phyloP scores from a whole-genome alignment of 2,329 filamentous ascomycete genomes.

The Microcyclosporella mali region DNA sequence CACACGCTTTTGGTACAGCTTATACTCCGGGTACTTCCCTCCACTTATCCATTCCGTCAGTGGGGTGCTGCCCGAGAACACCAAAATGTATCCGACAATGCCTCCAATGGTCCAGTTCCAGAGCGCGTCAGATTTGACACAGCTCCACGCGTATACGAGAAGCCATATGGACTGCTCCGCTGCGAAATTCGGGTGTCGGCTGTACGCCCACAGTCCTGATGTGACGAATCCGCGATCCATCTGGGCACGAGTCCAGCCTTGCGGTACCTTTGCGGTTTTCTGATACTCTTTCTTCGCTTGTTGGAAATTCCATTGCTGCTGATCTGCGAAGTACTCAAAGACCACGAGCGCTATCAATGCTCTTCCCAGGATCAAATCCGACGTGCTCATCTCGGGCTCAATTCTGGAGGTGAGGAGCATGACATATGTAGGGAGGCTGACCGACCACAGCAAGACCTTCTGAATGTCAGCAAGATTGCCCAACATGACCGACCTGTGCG shows the following conservation, averaged over 20 bases:
- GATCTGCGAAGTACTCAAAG: constrained; percentile 76
- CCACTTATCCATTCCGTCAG: constrained; percentile 78
- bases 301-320: constrained; percentile 91
- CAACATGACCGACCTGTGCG: background rate
- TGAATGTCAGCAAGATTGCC: constrained; percentile 6
- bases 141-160: constrained; percentile 80
- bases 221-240: constrained; percentile 86
- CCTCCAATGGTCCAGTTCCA: constrained; percentile 77
- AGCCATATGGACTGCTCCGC: constrained; percentile 91
- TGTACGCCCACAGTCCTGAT: constrained; percentile 78
- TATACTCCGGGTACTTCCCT: constrained; percentile 83
- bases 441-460: constrained; percentile 66
- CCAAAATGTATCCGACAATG: constrained; percentile 60
- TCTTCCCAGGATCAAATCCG: constrained; percentile 55
- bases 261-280: constrained; percentile 63
- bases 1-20: constrained; percentile 73
- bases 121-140: constrained; percentile 61
- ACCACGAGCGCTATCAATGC: constrained; percentile 52
- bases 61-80: constrained; percentile 86
- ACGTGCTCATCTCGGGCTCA: constrained; percentile 43
- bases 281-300: constrained; percentile 71
- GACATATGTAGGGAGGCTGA: constrained; percentile 77
- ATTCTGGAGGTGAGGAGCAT: constrained; percentile 66
- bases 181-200: constrained; percentile 89
- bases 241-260: constrained; percentile 56